A percentile compares a stretch with the other conserved stretches of the same genome.
Evolutionary conservation across 805 yeast species (phyloP).

Genomic region (Candida andamanensis): DNA sequence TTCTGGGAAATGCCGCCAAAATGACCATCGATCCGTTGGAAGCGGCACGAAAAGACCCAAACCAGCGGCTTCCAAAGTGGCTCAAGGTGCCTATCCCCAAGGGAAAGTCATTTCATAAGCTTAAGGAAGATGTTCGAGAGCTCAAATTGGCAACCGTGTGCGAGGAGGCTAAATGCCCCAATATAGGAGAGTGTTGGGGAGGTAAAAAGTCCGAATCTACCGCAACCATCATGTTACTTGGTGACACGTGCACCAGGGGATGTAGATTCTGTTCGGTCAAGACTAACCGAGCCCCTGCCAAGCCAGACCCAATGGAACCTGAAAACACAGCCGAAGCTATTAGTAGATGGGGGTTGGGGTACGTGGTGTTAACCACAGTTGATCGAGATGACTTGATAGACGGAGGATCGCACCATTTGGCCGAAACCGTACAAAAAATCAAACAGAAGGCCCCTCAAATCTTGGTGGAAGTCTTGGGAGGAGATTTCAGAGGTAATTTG

Average conservation of each 20-base stretch:
- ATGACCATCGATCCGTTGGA: slow-evolving; percentile 70
- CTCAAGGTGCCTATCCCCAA: slow-evolving; percentile 94
- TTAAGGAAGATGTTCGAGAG: slow-evolving; percentile 84
- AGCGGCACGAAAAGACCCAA: slow-evolving; percentile 61
- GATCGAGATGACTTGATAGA: slow-evolving; percentile 93
- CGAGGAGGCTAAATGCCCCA: slow-evolving; percentile 99
- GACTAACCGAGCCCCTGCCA: slow-evolving; percentile 80
- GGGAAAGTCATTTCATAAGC: slow-evolving; percentile 74
- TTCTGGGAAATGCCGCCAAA: slow-evolving; percentile 73
- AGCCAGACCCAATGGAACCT: slow-evolving; percentile 94
- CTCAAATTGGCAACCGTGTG: slow-evolving; percentile 91
- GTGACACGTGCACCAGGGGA: slow-evolving; percentile 99
- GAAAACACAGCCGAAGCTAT: slow-evolving; percentile 97
- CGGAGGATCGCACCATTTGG: slow-evolving; percentile 90
- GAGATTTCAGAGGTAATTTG: slow-evolving; percentile 92
- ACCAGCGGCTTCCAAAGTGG: slow-evolving; percentile 85
- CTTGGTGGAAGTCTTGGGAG: slow-evolving; percentile 87
- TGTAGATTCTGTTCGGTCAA: slow-evolving; percentile 97
- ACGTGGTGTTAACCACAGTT: slow-evolving; percentile 94
- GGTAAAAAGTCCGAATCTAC: slow-evolving; percentile 92
- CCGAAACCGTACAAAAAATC: slow-evolving; percentile 79
- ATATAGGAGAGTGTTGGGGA: slow-evolving; percentile 99
- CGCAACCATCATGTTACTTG: slow-evolving; percentile 95
- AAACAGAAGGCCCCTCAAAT: slow-evolving; percentile 87
- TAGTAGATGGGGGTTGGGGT: slow-evolving; percentile 96